Evolutionary conservation across 345 rosid species (phyloP).

Genomic region (Camelina neglecta): DNA sequence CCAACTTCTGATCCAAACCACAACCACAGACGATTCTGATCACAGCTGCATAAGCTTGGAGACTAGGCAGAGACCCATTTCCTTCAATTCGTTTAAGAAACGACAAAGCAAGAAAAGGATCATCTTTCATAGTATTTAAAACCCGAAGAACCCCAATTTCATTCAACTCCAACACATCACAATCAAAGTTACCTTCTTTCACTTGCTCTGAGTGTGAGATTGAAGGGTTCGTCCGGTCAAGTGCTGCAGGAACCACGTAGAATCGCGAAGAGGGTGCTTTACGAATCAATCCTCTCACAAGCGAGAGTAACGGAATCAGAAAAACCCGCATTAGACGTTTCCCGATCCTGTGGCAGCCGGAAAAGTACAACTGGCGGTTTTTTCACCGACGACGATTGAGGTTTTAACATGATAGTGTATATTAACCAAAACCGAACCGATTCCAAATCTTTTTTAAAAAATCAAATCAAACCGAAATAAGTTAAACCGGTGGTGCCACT

Average conservation of each 20-base stretch:
- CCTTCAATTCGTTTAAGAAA: slow-evolving; percentile 50
- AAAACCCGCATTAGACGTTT: slow-evolving; percentile 45
- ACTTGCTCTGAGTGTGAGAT: slow-evolving; percentile 35
- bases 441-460: neutral
- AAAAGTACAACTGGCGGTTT: neutral
- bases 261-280: slow-evolving; percentile 30
- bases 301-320: slow-evolving; percentile 36
- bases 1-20: slow-evolving; percentile 51
- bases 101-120: slow-evolving; percentile 60
- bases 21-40: slow-evolving; percentile 54
- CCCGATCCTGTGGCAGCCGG: neutral
- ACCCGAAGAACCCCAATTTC: slow-evolving; percentile 44
- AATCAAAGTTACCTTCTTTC: slow-evolving; percentile 16
- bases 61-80: slow-evolving; percentile 54
- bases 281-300: slow-evolving; percentile 31
- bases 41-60: slow-evolving; percentile 47
- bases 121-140: slow-evolving; percentile 45
- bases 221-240: slow-evolving; percentile 36
- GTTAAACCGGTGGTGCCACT: neutral
- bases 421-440: neutral
- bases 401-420: no score
- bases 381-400: no score
- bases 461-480: neutral
- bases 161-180: slow-evolving; percentile 40
- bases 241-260: slow-evolving; percentile 40